Conservation (phyloP, 2,329 filamentous ascomycete genomes). For the Eutypella sp. region DNA sequence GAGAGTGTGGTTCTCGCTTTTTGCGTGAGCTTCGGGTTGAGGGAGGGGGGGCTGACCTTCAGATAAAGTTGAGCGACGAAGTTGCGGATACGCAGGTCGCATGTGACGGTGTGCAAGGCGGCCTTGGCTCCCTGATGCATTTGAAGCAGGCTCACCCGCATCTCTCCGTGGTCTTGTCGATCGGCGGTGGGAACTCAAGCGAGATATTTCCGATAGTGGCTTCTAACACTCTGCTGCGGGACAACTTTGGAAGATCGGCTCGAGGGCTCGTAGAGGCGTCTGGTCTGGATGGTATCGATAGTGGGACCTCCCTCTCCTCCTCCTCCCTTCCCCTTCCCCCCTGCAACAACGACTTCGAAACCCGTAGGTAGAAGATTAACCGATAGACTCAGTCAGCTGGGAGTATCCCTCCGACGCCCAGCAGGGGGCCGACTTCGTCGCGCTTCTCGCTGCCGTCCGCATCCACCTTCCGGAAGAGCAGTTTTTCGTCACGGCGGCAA, state of each 20-base stretch:
- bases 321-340: not conserved
- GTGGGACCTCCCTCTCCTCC: constrained; percentile 39
- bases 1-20: too few relatives aligned
- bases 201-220: constrained; percentile 66
- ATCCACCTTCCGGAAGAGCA: constrained; percentile 61
- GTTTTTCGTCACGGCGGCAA: constrained; percentile 66
- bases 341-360: constrained; percentile 2
- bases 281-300: constrained; percentile 70
- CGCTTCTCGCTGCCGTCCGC: constrained; percentile 62
- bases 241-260: constrained; percentile 67
- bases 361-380: constrained; percentile 3
- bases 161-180: constrained; percentile 70
- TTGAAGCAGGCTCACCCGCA: constrained; percentile 67
- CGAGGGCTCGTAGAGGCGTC: constrained; percentile 64
- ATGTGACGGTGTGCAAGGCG: constrained; percentile 67
- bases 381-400: constrained; percentile 62
- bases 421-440: constrained; percentile 66
- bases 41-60: not conserved
- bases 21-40: not conserved
- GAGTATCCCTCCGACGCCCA: constrained; percentile 64
- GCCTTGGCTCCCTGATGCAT: constrained; percentile 66
- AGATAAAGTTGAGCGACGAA: constrained; percentile 69
- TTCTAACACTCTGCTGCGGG: constrained; percentile 51
- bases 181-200: constrained; percentile 64
- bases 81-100: constrained; percentile 69